A percentile compares a stretch with the other conserved stretches of the same genome.
Evolutionary conservation across 2,329 filamentous ascomycete genomes (phyloP).

Genomic region (Exophiala viscosa): DNA sequence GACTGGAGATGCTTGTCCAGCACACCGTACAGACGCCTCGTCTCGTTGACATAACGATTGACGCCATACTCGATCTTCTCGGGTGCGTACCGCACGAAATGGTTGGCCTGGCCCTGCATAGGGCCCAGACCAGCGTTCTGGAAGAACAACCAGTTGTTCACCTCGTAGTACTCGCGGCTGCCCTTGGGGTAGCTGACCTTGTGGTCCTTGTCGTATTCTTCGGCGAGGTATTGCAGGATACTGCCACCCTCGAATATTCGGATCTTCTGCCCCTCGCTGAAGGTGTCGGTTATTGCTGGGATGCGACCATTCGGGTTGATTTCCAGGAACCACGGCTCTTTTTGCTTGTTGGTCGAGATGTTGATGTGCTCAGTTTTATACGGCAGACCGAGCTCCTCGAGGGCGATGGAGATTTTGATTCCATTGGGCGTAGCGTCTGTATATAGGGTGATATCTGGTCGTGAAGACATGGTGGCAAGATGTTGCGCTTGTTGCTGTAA

Average conservation of each 20-base stretch:
- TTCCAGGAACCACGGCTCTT: slow-evolving; percentile 79
- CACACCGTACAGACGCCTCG: slow-evolving; percentile 73
- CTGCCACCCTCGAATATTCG: slow-evolving; percentile 77
- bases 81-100: slow-evolving; percentile 78
- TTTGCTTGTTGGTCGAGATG: slow-evolving; percentile 67
- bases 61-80: slow-evolving; percentile 80
- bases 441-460: slow-evolving; percentile 66
- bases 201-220: slow-evolving; percentile 75
- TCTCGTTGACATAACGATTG: slow-evolving; percentile 78
- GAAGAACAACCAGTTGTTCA: slow-evolving; percentile 74
- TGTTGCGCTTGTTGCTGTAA: slow-evolving; percentile 20
- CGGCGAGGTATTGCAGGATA: slow-evolving; percentile 79
- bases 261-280: slow-evolving; percentile 47
- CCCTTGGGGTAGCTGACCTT: slow-evolving; percentile 76
- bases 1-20: slow-evolving; percentile 65
- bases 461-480: slow-evolving; percentile 14
- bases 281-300: slow-evolving; percentile 75
- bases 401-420: slow-evolving; percentile 79
- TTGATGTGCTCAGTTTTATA: slow-evolving; percentile 40
- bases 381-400: slow-evolving; percentile 70
- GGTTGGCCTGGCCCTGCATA: slow-evolving; percentile 82
- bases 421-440: slow-evolving; percentile 83
- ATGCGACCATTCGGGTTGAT: slow-evolving; percentile 95
- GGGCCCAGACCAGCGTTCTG: slow-evolving; percentile 77
- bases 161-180: slow-evolving; percentile 71